Conservation (phyloP, 768 basidiomycete species). For the Russula lepida region DNA sequence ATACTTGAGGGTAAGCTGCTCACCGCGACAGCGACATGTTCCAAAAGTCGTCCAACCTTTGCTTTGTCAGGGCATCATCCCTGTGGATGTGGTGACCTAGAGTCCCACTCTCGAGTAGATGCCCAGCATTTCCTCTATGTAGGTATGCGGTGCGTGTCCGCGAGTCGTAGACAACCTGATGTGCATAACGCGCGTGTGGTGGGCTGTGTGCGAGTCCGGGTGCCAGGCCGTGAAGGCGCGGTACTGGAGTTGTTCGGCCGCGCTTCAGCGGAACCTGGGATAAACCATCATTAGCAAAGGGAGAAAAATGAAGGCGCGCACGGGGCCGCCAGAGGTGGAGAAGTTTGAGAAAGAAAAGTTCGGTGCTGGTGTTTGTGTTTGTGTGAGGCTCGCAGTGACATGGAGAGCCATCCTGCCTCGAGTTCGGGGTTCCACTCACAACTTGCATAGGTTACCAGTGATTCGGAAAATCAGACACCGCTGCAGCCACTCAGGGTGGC, state of each 20-base stretch:
- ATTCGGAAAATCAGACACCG: no score
- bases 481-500: no score
- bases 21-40: constrained; percentile 60
- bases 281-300: background rate
- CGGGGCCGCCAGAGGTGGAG: constrained; percentile 52
- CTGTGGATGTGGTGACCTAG: constrained; percentile 17
- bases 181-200: constrained; percentile 59
- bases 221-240: constrained; percentile 45
- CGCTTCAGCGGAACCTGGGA: constrained; percentile 52
- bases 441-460: no score
- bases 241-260: constrained; percentile 32
- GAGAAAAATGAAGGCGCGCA: background rate
- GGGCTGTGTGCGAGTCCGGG: constrained; percentile 38
- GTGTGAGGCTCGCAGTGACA: no score
- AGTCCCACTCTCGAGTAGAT: constrained; percentile 22
- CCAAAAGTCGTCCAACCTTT: constrained; percentile 71
- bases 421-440: no score
- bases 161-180: constrained; percentile 69
- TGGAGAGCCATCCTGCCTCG: no score
- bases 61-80: constrained; percentile 12
- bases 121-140: constrained; percentile 71
- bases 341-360: constrained; percentile 61
- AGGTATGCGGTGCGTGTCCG: constrained; percentile 48
- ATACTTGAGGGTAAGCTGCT: constrained; percentile 24
- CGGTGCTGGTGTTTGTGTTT: constrained; percentile 46